A percentile compares a stretch with the other conserved stretches of the same genome.
Evolutionary conservation across 345 rosid species (phyloP).

Genomic region (Citrus trifoliata): DNA sequence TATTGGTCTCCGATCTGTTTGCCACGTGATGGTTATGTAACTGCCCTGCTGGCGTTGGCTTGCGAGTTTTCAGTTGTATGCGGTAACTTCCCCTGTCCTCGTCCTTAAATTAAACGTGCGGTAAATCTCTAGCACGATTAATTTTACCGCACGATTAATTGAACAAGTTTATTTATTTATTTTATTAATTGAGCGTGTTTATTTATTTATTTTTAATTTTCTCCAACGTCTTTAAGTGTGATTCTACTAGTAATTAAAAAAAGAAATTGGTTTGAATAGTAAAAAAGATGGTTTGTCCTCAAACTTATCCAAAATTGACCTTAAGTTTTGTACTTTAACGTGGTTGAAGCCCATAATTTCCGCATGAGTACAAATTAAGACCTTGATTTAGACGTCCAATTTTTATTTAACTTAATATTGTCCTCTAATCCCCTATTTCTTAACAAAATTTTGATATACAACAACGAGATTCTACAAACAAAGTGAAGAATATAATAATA

Average conservation of each 20-base stretch:
- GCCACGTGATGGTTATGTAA: conserved; percentile 13
- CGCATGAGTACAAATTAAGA: neutral
- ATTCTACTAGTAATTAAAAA: neutral
- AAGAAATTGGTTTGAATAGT: neutral
- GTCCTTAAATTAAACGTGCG: neutral
- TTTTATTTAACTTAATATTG: neutral
- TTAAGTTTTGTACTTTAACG: neutral
- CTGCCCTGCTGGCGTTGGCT: neutral
- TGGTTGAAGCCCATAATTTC: neutral
- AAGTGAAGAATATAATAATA: no score
- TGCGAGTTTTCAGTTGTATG: neutral
- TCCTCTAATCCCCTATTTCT: neutral
- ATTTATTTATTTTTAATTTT: no score
- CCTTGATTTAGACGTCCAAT: neutral
- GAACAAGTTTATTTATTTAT: neutral
- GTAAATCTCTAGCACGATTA: neutral
- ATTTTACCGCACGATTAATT: no score
- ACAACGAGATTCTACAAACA: no score
- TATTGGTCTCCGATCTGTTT: conserved; percentile 14
- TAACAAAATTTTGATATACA: neutral
- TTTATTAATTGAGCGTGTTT: neutral
- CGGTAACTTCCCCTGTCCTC: neutral
- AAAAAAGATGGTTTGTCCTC: neutral
- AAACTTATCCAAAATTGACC: neutral
- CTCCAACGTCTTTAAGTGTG: neutral